phyloP scores from a whole-genome alignment of 306 rosid species.

The Lathyrus sativus region DNA sequence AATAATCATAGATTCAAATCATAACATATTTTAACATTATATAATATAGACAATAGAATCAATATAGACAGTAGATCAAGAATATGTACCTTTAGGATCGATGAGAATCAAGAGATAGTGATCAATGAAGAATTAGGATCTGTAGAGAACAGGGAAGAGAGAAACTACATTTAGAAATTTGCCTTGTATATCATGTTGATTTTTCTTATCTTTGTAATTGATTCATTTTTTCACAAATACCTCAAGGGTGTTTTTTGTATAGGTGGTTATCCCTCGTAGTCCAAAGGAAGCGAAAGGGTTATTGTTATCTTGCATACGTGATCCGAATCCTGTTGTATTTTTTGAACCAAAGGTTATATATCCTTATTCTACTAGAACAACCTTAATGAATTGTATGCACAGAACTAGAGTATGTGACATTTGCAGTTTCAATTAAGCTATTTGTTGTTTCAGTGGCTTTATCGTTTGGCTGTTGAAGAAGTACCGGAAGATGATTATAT shows the following conservation, averaged over 20 bases:
- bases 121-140: neutral
- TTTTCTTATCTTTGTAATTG: slow-evolving; percentile 12
- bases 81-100: neutral
- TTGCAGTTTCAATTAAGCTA: slow-evolving; percentile 16
- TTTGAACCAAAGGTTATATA: slow-evolving; percentile 88
- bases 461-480: slow-evolving; percentile 95
- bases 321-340: slow-evolving; percentile 90
- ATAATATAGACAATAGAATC: neutral
- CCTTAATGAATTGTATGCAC: slow-evolving; percentile 21
- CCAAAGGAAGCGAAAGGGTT: slow-evolving; percentile 92
- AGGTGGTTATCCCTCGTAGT: slow-evolving; percentile 98
- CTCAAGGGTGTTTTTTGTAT: slow-evolving; percentile 36
- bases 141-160: neutral
- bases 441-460: slow-evolving; percentile 74
- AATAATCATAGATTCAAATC: neutral
- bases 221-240: slow-evolving; percentile 19
- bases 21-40: neutral
- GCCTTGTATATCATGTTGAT: neutral
- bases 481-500: slow-evolving; percentile 89
- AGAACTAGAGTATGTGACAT: slow-evolving; percentile 5
- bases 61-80: neutral
- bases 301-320: slow-evolving; percentile 80
- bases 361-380: slow-evolving; percentile 16
- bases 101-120: neutral
- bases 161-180: neutral